These are phyloP conservation scores for Graphilbum ipis-grandicollis DNA, from an alignment of 2,329 filamentous ascomycete species.

Conservation along the genomic window DNA sequence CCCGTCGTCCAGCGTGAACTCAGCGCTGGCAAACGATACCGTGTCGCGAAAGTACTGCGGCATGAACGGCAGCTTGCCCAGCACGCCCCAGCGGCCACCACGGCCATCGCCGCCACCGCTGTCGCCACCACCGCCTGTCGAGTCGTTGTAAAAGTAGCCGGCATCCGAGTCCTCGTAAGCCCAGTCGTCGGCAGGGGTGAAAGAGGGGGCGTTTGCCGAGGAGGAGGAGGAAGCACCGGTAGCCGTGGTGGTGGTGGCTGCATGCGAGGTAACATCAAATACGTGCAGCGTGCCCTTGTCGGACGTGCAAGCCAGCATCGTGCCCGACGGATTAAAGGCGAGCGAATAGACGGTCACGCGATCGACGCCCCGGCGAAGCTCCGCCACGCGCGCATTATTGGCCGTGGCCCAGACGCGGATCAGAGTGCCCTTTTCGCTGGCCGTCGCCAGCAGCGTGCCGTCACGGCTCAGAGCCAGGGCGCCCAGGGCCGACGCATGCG, in stretches of 20 bases:
- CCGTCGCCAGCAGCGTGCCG: slow-evolving; percentile 69
- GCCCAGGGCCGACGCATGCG: slow-evolving; percentile 63
- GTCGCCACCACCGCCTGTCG: slow-evolving; percentile 5
- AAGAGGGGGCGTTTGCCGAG: no score
- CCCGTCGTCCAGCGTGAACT: slow-evolving; percentile 66
- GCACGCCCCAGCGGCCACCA: slow-evolving; percentile 66
- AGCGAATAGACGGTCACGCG: slow-evolving; percentile 75
- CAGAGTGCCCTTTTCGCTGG: slow-evolving; percentile 81
- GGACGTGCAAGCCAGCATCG: slow-evolving; percentile 74
- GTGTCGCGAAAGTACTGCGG: slow-evolving; percentile 78
- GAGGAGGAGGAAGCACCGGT: slow-evolving; percentile 4
- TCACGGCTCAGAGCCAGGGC: slow-evolving; percentile 68
- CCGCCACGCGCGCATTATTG: slow-evolving; percentile 64
- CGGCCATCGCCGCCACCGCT: slow-evolving; percentile 13
- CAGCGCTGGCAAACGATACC: slow-evolving; percentile 67
- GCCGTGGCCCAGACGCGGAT: slow-evolving; percentile 70
- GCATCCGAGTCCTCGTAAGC: slow-evolving; percentile 7
- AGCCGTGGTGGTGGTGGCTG: not conserved
- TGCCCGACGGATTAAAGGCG: slow-evolving; percentile 68
- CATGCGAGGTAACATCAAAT: slow-evolving; percentile 59
- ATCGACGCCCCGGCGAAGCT: slow-evolving; percentile 79
- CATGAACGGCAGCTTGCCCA: slow-evolving; percentile 69
- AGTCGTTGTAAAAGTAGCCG: slow-evolving; percentile 4
- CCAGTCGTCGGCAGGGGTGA: slow-evolving; percentile 5
- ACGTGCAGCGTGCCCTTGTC: slow-evolving; percentile 94